Evolutionary conservation across 768 basidiomycete species (phyloP), one percentile per base, ranked within the genome.

Genomic region (Harrya chromipes): DNA sequence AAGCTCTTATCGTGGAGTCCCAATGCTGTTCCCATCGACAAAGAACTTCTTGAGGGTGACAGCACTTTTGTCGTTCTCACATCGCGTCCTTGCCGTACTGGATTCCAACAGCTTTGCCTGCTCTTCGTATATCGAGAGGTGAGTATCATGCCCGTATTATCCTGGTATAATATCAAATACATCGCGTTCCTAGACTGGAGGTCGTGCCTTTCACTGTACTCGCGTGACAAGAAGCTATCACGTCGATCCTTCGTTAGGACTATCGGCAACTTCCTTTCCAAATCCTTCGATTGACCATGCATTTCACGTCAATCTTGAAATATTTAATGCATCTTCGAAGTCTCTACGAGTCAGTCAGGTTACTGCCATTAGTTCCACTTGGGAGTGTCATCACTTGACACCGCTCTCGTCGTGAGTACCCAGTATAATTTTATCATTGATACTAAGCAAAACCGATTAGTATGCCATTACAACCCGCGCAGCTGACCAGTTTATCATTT

Each of bases 101-200:
- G 79, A 21, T 69, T 70, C 35, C 74, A 76, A 33, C 77, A 82
- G 40, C 69, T 92, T 11, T 74, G 71, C 46, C 56, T 89, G 8
- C 66, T 93, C 13, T 79, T 92, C 63, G 75, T 82, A 0, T 90
- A 82, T 69, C 78, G 85, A 57, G 78, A 83, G 69, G 84, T 82
- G 59, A 54, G 66, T 43, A 12, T 13, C 16, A 24, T 29, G 20
- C n/a, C 20, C 23, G 12, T 43, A 16, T 33, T 16, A 16, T 17
- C 20, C 29, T 23, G 7, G 11, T 38, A 24, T 42, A 29, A 20
- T 43, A 17, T 38, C 57, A 35, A 53, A 39, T 24, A 24, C 34
- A 56, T 36, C 49, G 40, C 6, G 11, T 47, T 26, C 34, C 31
- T 42, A 89, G 85, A 59, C 65, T 34, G 72, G 74, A 23, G 69